These are phyloP conservation scores for Fraxinus pennsylvanica DNA, from an alignment of 257 asterid genomes.

Conservation along the genomic window DNA sequence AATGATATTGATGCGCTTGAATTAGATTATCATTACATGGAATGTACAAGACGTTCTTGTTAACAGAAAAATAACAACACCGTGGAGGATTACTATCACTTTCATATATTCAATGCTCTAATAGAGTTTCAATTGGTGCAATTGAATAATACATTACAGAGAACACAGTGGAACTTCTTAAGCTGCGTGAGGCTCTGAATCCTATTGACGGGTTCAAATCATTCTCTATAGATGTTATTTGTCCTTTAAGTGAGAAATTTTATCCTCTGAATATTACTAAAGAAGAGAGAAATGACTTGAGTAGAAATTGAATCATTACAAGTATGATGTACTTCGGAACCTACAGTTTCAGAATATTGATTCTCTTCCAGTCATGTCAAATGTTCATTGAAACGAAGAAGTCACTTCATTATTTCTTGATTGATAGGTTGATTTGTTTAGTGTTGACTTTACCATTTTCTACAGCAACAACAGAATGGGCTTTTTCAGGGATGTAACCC, in stretches of 20 bases:
- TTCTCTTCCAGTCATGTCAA: too few species aligned
- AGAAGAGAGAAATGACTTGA: too few species aligned
- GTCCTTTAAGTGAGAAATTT: background rate
- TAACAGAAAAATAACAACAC: background rate
- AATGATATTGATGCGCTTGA: background rate
- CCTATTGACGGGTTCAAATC: background rate
- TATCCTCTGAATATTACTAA: background rate
- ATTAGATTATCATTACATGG: background rate
- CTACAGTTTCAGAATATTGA: background rate
- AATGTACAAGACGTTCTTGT: background rate
- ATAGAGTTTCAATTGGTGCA: background rate
- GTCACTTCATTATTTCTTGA: background rate
- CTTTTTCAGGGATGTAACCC: too few species aligned
- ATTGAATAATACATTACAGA: background rate
- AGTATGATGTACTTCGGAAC: background rate
- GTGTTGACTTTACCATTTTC: too few species aligned
- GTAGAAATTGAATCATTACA: background rate
- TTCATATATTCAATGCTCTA: background rate
- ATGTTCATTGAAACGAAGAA: too few species aligned
- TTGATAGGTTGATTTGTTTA: background rate
- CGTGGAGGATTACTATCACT: background rate
- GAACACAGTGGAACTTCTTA: background rate
- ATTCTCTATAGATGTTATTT: background rate
- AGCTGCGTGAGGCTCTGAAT: background rate
- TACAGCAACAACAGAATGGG: too few species aligned